Evolutionary conservation across 2,329 filamentous ascomycete genomes (phyloP), one percentile per base, ranked within the genome.

Genomic region (Arthrinium puccinioides): DNA sequence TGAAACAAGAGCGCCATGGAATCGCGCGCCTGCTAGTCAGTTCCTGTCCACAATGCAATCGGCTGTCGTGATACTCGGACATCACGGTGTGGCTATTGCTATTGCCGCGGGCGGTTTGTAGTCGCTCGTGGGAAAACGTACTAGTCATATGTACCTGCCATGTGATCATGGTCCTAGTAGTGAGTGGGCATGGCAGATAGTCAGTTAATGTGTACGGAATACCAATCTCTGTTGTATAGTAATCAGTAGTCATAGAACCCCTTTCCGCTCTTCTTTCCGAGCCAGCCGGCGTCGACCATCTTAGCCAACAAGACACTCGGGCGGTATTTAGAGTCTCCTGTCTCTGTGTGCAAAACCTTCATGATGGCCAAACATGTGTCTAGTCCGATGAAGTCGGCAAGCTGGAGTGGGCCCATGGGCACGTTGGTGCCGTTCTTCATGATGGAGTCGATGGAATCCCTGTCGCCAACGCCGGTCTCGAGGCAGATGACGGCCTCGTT

Each of bases 381-480:
- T 30, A 98, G 72, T 7, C 92, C 92, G 53, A 98, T 97, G 55
- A 98, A 98, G 62, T 98, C 92, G 3, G 92, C 92, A 52, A 98
- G 66, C 53, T 88, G 82, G 47, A 98, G 70, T 9, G 92, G 92
- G 0, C 92, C 92, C 92, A 98, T 98, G 18, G 92, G 92, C 27
- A 98, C 92, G 56, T 95, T 95, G 16, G 92, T 98, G 32, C 92
- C 92, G 52, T 96, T 96, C 76, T 95, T 97, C 92, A 98, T 98
- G 53, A 98, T 98, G 47, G 76, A 82, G 57, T 98, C 92, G 48
- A 98, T 98, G 46, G 90, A 85, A 55, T 97, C 89, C 50, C 85
- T 83, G 46, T 78, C 75, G 14, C 92, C 92, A 1, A 98, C 80
- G 4, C 87, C 86, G 0, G 92, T 96, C 66, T 98, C 92, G 11